Conservation (phyloP, 176 grass and related monocot species). For the Triticum urartu region DNA sequence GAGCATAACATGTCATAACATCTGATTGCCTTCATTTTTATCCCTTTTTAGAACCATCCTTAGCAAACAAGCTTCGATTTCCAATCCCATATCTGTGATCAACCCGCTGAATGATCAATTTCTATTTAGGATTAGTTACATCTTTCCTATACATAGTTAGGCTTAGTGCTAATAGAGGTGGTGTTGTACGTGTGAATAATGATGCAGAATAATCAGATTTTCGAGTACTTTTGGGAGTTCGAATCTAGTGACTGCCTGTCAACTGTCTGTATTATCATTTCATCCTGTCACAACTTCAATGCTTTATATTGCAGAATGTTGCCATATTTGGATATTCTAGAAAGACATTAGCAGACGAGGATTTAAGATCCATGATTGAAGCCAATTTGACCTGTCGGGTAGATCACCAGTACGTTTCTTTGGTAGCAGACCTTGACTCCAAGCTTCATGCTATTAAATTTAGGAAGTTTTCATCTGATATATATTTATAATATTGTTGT, state of each 20-base stretch:
- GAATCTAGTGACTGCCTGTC: background rate
- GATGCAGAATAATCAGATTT: background rate
- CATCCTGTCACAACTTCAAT: slow-evolving; percentile 22
- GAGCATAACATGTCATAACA: slow-evolving; percentile 13
- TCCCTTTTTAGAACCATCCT: background rate
- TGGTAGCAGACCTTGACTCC: slow-evolving; percentile 16
- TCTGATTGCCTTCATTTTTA: background rate
- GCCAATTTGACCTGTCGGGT: slow-evolving; percentile 89
- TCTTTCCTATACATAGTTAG: background rate
- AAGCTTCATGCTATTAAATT: background rate
- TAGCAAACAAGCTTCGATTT: background rate
- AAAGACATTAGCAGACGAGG: slow-evolving; percentile 63
- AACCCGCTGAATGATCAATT: background rate
- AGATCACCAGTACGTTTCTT: slow-evolving; percentile 83
- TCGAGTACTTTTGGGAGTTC: background rate
- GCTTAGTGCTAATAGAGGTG: background rate
- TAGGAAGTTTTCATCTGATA: background rate
- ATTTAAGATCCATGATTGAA: slow-evolving; percentile 81
- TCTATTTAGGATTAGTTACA: background rate
- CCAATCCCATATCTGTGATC: background rate
- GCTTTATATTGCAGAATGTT: slow-evolving; percentile 65
- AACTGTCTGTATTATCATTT: background rate
- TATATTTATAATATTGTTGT: slow-evolving; percentile 23
- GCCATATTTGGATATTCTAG: slow-evolving; percentile 98
- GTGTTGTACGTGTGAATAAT: background rate